Conservation (phyloP, 805 yeast species). For the Zygosaccharomyces gambellarensis region DNA sequence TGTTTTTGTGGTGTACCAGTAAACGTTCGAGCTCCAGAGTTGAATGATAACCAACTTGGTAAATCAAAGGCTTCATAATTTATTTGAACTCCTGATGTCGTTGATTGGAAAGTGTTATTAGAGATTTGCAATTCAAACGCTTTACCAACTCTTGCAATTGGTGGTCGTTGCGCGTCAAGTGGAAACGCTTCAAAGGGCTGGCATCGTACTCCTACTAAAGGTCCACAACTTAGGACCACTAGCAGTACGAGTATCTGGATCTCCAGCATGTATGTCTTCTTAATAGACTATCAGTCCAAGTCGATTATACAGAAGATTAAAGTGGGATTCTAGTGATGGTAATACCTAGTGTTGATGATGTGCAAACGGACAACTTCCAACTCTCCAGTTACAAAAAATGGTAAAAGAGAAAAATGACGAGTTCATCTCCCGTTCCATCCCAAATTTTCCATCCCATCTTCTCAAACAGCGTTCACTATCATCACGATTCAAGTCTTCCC, state of each 20-base stretch:
- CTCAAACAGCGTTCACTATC: not conserved
- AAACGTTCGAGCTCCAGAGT: conserved; percentile 52
- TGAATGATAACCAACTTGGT: conserved; percentile 81
- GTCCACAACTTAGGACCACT: conserved; percentile 7
- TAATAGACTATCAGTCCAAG: not conserved
- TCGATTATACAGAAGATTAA: not conserved
- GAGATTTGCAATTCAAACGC: conserved; percentile 63
- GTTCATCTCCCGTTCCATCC: not conserved
- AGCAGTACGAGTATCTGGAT: conserved; percentile 8
- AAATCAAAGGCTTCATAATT: conserved; percentile 51
- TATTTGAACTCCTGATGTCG: conserved; percentile 40
- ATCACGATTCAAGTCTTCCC: not conserved
- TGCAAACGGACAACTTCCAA: not conserved
- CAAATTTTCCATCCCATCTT: not conserved
- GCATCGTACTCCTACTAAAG: conserved; percentile 6
- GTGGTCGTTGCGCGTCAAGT: conserved; percentile 68
- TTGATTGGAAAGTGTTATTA: conserved; percentile 57
- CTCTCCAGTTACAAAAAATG: not conserved
- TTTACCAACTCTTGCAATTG: conserved; percentile 70
- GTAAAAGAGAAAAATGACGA: not conserved
- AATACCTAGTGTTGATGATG: not conserved
- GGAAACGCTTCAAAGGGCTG: conserved; percentile 34
- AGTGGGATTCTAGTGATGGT: not conserved
- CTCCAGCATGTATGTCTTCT: conserved; percentile 9
- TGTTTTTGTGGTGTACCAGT: conserved; percentile 57